A percentile compares a stretch with the other conserved stretches of the same genome.
Conservation (phyloP, 345 rosid species). For the Moricandia arvensis region DNA sequence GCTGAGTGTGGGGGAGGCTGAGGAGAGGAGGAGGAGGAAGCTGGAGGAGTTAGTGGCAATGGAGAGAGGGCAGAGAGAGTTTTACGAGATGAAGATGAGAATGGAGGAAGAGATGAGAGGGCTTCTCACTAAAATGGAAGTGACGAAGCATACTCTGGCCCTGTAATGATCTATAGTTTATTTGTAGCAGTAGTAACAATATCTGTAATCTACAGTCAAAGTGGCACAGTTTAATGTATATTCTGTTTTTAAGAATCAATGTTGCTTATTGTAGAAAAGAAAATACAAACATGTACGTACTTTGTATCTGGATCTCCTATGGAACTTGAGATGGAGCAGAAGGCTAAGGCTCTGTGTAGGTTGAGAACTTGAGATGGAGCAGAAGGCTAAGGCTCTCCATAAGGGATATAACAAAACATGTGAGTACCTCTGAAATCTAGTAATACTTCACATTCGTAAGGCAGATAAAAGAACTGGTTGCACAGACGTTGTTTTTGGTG, state of each 20-base stretch:
- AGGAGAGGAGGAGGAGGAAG: slow-evolving; percentile 66
- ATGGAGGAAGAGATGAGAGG: slow-evolving; percentile 93
- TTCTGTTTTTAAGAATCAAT: background rate
- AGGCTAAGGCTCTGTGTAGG: slow-evolving; percentile 15
- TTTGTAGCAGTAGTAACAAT: background rate
- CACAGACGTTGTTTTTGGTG: background rate
- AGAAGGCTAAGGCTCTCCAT: slow-evolving; percentile 33
- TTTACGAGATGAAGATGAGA: slow-evolving; percentile 72
- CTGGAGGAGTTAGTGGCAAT: slow-evolving; percentile 66
- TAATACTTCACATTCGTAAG: background rate
- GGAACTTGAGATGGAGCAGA: background rate
- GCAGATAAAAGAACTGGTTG: background rate
- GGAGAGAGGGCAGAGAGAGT: slow-evolving; percentile 77
- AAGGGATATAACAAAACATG: slow-evolving; percentile 34
- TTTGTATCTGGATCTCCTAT: too few relatives aligned
- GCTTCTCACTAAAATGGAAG: slow-evolving; percentile 79
- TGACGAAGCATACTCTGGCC: slow-evolving; percentile 65
- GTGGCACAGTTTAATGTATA: background rate
- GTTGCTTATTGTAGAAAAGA: background rate
- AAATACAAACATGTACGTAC: background rate
- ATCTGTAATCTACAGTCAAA: background rate
- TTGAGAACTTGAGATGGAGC: slow-evolving; percentile 34
- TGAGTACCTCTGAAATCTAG: slow-evolving; percentile 9
- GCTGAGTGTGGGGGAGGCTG: slow-evolving; percentile 56
- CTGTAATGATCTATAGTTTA: slow-evolving; percentile 39